Base-by-base conservation (phyloP, 768 basidiomycete genomes). In the Calvatia gigantea region DNA sequence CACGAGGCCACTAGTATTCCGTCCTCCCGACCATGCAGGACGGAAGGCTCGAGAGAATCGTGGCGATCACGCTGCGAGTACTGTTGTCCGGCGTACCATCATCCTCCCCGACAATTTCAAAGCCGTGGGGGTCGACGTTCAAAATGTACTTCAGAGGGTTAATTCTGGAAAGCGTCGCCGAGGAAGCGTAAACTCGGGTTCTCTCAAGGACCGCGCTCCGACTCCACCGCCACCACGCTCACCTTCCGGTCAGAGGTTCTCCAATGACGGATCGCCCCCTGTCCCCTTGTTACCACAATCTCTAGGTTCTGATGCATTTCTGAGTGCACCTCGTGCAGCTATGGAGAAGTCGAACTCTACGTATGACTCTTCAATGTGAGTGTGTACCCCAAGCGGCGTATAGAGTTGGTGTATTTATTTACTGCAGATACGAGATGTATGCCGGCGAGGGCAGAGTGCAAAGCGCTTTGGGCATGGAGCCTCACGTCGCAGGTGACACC, bases 171-270 rank as follows among this genome's bases (percentile, higher is more conserved):
- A 82, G 46, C 83, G 85, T 42, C 83, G 85, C 37, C 79, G 87
- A 51, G 75, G 77, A 15, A 89, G 91, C 60, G 75, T 77, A 9
- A 69, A 70, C 14, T 84, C 81, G 11, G 72, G 86, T 54, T 91
- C 91, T 39, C 76, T 91, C 27, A 85, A 89, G 61, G 91, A 93
- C 61, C 86, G 91, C 50, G 86, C 75, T 11, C 91, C 90, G 9
- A 93, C 91, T 6, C 91, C 91, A n/a, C 91, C 91, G 15, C 91
- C 91, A 29, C 84, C 87, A 12, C 81, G 81, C 60, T 72, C 80
- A 4, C 73, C 77, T 44, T 67, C 71, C 17, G 60, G 69, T 29
- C 79, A 79, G 58, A 82, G 87, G 33, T 89, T 91, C 71, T 87
- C 88, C 19, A 75, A 71, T 56, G 85, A 86, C 61, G 72, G 72